Evolutionary conservation across 345 rosid species (phyloP).

Genomic region (Corymbia maculata): DNA sequence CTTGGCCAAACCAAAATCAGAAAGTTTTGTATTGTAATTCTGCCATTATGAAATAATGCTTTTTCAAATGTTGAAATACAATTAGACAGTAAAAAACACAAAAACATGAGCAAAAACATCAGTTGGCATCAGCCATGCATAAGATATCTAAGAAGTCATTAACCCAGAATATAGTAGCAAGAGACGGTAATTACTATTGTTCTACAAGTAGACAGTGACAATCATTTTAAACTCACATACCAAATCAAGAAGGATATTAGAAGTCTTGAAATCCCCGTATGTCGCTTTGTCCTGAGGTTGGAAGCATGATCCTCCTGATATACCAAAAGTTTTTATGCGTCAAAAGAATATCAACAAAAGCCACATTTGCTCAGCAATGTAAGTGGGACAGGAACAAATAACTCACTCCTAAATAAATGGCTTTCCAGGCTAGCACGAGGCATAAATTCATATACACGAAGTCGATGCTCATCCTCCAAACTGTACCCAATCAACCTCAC

Average conservation of each 20-base stretch:
- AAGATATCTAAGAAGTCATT: not conserved
- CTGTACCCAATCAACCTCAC: too few relatives aligned
- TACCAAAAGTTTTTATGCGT: too few relatives aligned
- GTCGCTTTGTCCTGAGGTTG: too few relatives aligned
- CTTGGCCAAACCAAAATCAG: constrained; percentile 76
- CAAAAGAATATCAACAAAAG: too few relatives aligned
- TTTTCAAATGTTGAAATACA: not conserved
- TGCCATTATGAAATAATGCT: constrained; percentile 3
- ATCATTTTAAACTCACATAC: constrained; percentile 18
- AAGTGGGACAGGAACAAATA: too few relatives aligned
- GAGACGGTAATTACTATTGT: not conserved
- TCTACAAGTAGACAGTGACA: not conserved
- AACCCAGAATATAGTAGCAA: not conserved
- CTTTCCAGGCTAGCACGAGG: too few relatives aligned
- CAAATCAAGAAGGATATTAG: constrained; percentile 59
- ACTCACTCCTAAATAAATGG: too few relatives aligned
- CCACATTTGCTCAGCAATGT: too few relatives aligned
- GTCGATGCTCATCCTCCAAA: too few relatives aligned
- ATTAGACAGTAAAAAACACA: not conserved
- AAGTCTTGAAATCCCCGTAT: constrained; percentile 64
- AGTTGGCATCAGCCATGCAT: not conserved
- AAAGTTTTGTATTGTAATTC: constrained; percentile 64
- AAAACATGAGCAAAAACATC: not conserved
- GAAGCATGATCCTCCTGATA: too few relatives aligned
- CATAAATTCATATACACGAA: too few relatives aligned